Base-by-base conservation (phyloP, 2,329 filamentous ascomycete genomes). In the Fusarium pseudocircinatum region DNA sequence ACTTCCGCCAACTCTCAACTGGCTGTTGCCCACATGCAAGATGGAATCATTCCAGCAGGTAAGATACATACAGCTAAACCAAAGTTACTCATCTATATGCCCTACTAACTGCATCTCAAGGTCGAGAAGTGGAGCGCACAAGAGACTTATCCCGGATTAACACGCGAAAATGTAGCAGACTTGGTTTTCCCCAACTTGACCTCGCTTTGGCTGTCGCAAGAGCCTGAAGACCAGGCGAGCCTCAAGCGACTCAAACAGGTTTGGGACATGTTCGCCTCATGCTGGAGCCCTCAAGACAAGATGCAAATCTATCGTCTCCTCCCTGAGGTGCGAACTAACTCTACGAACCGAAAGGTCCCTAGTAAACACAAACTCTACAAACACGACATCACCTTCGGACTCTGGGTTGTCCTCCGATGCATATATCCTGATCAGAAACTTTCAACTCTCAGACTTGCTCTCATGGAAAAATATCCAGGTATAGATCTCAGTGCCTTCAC, bases 361-460 rank as follows among this genome's bases (percentile, higher is more conserved):
- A 67, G 30, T 24, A 36, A 34, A 6, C 68, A 70, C 42, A 70
- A 43, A 24, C 49, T 70, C 18, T 47, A 39, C 10, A 52, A 42
- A 13, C 11, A 4, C 36, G 28, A 57, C 3, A 39, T 70, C 34
- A 54, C 56, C 49, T 70, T 66, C 26, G 66, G 66, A 7, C 39
- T 39, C 10, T 70, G 68, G 68, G 49, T 70, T 22, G 37, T 70
- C 22, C 22, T 66, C n/a, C 44, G 32, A 10, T 66, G 54, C 22
- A 60, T 69, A 4, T 70, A 70, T 15, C 66, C 66, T 5, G 43
- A 32, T 10, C 40, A 34, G 12, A 34, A 47, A 7, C 40, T 70
- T 13, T 4, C 22, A 14, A 5, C 30, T 20, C 28, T 61, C 30
- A 61, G 28, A 43, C 6, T 12, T 16, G 18, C n/a, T 7, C 60